phyloP scores from a whole-genome alignment of 495 filamentous ascomycete species.

The Aspergillus campestris region DNA sequence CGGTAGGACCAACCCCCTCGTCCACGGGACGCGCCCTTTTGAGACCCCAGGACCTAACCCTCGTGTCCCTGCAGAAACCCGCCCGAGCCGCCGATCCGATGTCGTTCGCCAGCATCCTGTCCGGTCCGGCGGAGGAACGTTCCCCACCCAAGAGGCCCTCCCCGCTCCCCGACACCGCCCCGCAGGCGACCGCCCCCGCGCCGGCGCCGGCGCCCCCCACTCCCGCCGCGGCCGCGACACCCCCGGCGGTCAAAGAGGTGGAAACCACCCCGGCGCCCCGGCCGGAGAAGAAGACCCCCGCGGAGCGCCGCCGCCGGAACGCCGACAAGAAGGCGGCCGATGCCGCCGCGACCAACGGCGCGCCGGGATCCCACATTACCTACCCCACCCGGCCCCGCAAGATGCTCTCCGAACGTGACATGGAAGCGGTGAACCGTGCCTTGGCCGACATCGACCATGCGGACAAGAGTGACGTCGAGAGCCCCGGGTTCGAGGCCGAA shows the following conservation, averaged over 20 bases:
- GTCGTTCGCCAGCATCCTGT: slow-evolving; percentile 87
- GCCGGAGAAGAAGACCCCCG: slow-evolving; percentile 21
- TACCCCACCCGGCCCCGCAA: slow-evolving; percentile 26
- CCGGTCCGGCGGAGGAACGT: slow-evolving; percentile 50
- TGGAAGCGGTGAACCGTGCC: slow-evolving; percentile 56
- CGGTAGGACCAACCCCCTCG: slow-evolving; percentile 17
- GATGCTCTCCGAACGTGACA: slow-evolving; percentile 52
- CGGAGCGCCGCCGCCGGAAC: slow-evolving; percentile 26
- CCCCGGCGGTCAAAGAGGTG: neutral
- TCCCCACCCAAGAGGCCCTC: slow-evolving; percentile 37
- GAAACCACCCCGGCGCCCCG: slow-evolving; percentile 10
- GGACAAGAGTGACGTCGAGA: slow-evolving; percentile 60
- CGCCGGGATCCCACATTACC: slow-evolving; percentile 8
- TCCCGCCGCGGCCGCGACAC: slow-evolving; percentile 1
- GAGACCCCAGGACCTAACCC: too few relatives aligned
- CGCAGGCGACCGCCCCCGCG: slow-evolving; percentile 9
- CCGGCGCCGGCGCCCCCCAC: slow-evolving; percentile 17
- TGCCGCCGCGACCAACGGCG: slow-evolving; percentile 36
- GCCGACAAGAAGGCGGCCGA: slow-evolving; percentile 35
- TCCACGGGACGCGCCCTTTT: too few relatives aligned
- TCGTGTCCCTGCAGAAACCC: slow-evolving; percentile 39
- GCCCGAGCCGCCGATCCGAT: slow-evolving; percentile 71
- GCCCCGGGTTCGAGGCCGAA: slow-evolving; percentile 52
- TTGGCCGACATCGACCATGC: slow-evolving; percentile 57
- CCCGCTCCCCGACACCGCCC: slow-evolving; percentile 17